Evolutionary conservation across 768 basidiomycete genomes (phyloP).

Genomic region (Coprinellus micaceus): DNA sequence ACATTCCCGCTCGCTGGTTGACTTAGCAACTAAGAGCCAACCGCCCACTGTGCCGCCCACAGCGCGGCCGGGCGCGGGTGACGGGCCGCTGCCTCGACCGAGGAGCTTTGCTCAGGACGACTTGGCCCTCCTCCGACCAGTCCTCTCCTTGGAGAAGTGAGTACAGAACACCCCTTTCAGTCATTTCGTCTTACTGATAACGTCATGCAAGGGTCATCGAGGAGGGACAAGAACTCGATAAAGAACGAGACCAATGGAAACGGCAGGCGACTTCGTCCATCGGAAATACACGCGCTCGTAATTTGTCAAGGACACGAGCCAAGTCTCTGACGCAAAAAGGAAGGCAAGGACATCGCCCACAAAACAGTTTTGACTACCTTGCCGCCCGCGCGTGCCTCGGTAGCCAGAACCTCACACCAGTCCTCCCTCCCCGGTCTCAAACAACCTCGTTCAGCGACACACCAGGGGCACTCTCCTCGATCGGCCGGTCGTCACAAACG

Average conservation of each 20-base stretch:
- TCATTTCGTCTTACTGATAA: constrained; percentile 5
- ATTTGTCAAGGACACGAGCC: constrained; percentile 58
- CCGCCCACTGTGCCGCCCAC: constrained; percentile 10
- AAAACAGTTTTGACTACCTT: constrained; percentile 53
- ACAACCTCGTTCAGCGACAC: constrained; percentile 18
- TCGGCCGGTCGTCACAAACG: constrained; percentile 26
- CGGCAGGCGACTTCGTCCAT: constrained; percentile 58
- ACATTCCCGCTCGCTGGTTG: constrained; percentile 45
- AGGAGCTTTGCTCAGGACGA: constrained; percentile 62
- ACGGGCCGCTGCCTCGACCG: constrained; percentile 36
- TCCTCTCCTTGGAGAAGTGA: constrained; percentile 53
- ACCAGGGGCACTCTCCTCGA: constrained; percentile 11
- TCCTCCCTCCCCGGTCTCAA: constrained; percentile 18
- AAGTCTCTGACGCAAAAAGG: constrained; percentile 49
- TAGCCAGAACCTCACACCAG: constrained; percentile 54
- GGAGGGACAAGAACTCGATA: constrained; percentile 57
- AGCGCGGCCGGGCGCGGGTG: constrained; percentile 4
- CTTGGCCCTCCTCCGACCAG: constrained; percentile 53
- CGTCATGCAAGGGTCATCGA: constrained; percentile 53
- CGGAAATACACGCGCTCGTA: constrained; percentile 61
- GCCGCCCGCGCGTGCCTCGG: constrained; percentile 66
- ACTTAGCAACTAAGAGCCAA: constrained; percentile 21
- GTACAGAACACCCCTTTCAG: constrained; percentile 15
- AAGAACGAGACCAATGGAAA: constrained; percentile 66
- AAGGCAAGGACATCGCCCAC: constrained; percentile 21